Base-by-base conservation (phyloP, 208 protist genomes). In the Leishmania guyanensis region DNA sequence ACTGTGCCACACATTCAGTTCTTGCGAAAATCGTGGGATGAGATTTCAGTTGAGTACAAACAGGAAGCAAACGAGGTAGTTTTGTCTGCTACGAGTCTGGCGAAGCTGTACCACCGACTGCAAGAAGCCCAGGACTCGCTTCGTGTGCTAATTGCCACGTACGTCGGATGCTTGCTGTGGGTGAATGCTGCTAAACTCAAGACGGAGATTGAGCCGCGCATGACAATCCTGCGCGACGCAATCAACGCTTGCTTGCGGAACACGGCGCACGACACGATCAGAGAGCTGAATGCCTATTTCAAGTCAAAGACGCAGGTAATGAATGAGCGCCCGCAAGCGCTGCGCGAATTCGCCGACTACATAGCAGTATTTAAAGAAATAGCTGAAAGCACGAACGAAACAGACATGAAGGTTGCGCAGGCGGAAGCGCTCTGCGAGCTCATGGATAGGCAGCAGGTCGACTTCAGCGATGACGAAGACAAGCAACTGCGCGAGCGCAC, bases 161-260 rank as follows among this genome's bases (percentile, higher is more conserved):
- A 95, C 83, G 93, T 98, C 6, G 93, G 95, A 10, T 86, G 95
- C 75, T 93, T 91, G 71, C 85, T 98, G 79, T 97, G 94, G 93
- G 92, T 98, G 64, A 98, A 98, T 84, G 92, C 94, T 36, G 89
- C 89, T 0, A 97, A 97, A 73, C 86, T 98, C 53, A 97, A 97
- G 84, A 92, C 88, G 16, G 94, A 97, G 68, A 91, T 98, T 51
- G 94, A 98, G 77, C 94, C 94, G 20, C 88, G 94, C 26, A 91
- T 98, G 82, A 81, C 90, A 5, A 78, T 94, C 74, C 64, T 98
- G 51, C 93, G 92, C 43, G 91, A 93, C 60, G 85, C 89, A 54
- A 86, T 98, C 51, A 90, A 96, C 80, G 60, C 83, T 29, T 97
- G 90, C n/a, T 88, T 98, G 50, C 89, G 93, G 26, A 87, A 62